These are phyloP conservation scores for Cenococcum geophilum DNA, from an alignment of 495 filamentous ascomycete species.

Conservation along the genomic window DNA sequence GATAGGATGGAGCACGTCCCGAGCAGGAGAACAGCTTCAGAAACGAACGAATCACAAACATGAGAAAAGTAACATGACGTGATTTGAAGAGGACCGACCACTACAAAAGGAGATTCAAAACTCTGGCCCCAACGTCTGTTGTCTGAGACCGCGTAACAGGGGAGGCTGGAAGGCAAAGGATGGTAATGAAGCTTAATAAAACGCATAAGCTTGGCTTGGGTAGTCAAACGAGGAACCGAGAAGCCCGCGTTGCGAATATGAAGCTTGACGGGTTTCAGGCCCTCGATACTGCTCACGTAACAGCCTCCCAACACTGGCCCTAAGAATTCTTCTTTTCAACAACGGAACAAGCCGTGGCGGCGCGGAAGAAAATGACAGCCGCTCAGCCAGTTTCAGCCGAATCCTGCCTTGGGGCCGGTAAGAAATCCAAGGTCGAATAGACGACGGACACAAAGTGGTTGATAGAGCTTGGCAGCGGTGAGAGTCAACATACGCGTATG, in stretches of 20 bases:
- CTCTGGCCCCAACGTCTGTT: conserved; percentile 19
- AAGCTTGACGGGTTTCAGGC: conserved; percentile 28
- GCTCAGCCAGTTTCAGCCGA: too few species aligned
- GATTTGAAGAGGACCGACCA: background rate
- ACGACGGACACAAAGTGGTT: too few species aligned
- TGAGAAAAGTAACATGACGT: conserved; percentile 12
- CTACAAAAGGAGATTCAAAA: conserved; percentile 21
- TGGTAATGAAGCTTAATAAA: conserved; percentile 30
- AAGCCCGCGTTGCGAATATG: conserved; percentile 7
- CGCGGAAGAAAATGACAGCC: too few species aligned
- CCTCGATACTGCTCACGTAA: conserved; percentile 7
- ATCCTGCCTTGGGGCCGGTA: too few species aligned
- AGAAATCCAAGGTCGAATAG: too few species aligned
- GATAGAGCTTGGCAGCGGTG: too few species aligned
- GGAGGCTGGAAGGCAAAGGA: conserved; percentile 18
- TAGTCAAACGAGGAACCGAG: conserved; percentile 16
- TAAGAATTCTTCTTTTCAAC: too few species aligned
- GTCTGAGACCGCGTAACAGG: conserved; percentile 30
- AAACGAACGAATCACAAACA: conserved; percentile 30
- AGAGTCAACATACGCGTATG: too few species aligned
- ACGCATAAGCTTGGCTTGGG: conserved; percentile 29
- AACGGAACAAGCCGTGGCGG: too few species aligned
- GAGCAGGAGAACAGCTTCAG: background rate
- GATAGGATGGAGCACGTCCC: conserved; percentile 4
- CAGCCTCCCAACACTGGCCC: background rate